Base-by-base conservation (phyloP, 805 yeast species). In the Nakazawaea ambrosiae region DNA sequence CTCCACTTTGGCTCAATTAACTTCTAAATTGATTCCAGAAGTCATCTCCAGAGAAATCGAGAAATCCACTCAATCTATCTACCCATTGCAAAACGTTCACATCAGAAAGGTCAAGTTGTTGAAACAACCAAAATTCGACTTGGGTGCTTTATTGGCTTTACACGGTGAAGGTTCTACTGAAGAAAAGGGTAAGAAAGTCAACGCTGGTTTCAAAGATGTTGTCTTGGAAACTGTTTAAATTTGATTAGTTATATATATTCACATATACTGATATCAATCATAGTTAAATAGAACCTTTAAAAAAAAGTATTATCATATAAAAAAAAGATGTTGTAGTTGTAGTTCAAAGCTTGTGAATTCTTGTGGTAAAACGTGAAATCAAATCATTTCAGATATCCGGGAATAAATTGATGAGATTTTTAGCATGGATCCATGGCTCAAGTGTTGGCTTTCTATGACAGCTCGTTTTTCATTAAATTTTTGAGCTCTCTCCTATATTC, bases 11-110 rank as follows among this genome's bases (percentile, higher is more conserved):
- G 86, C 96, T 65, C 97, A 89, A 75, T 84, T 89, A 67, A 87
- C 95, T 57, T 78, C 94, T 63, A 89, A 90, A 78, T 85, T 89
- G 75, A 89, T 89, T 60, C 97, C 97, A 65, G 97, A 89, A 76
- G 96, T 90, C 56, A 89, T 89, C 67, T 95, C 96, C 66, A 90
- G 95, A 73, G 97, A 90, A 73, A 90, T 89, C 61, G 95, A 88
- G 75, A 89, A 88, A 78, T 79, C 95, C 51, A 85, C 97, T 54
- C 88, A 82, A 70, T 74, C 85, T 59, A 85, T 89, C 75, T 88
- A 75, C 81, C 97, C 97, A 63, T 81, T 90, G 68, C 97, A 90
- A 78, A 88, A 90, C 77, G 95, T 89, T 63, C 94, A 88, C 82
- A 85, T 90, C 71, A 89, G 97, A 81, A 90, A 90, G 78, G 97